Conservation (phyloP, 192 early-diverging fungal species). For the Entophlyctis luteolus region DNA sequence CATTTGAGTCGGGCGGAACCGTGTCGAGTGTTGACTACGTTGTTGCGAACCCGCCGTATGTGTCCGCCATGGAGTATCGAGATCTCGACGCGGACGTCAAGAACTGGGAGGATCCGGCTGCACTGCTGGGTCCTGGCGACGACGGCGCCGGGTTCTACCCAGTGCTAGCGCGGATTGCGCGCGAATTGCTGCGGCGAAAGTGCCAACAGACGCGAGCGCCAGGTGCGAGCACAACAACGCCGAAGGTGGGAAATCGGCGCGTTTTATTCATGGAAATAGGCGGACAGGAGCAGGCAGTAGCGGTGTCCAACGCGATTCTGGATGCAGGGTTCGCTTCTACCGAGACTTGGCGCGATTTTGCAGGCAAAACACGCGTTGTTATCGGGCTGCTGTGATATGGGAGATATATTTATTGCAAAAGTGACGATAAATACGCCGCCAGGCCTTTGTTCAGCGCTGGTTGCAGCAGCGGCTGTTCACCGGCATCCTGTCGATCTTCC, state of each 20-base stretch:
- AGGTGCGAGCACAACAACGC: too few relatives aligned
- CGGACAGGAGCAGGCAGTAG: conserved; percentile 56
- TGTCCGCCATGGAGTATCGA: conserved; percentile 65
- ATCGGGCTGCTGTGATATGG: too few relatives aligned
- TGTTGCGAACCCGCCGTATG: conserved; percentile 90
- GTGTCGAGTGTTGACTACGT: conserved; percentile 55
- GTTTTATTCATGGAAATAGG: conserved; percentile 82
- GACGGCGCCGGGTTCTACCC: conserved; percentile 60
- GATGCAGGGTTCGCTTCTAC: neutral
- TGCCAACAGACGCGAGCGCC: too few relatives aligned
- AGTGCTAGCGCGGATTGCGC: conserved; percentile 48
- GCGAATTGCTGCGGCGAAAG: conserved; percentile 36
- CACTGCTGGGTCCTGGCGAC: conserved; percentile 60
- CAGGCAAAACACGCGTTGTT: neutral
- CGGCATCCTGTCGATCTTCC: too few relatives aligned
- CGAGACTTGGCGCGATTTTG: neutral
- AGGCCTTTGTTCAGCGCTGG: too few relatives aligned
- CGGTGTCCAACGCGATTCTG: conserved; percentile 22
- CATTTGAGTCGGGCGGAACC: neutral
- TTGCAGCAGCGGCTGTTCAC: too few relatives aligned
- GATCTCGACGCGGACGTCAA: conserved; percentile 67
- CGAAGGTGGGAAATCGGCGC: neutral
- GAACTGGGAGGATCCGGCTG: conserved; percentile 81
- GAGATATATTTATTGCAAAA: too few relatives aligned
- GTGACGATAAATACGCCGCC: too few relatives aligned